Evolutionary conservation across 2,329 filamentous ascomycete species (phyloP).

Genomic region (Exophiala mesophila): DNA sequence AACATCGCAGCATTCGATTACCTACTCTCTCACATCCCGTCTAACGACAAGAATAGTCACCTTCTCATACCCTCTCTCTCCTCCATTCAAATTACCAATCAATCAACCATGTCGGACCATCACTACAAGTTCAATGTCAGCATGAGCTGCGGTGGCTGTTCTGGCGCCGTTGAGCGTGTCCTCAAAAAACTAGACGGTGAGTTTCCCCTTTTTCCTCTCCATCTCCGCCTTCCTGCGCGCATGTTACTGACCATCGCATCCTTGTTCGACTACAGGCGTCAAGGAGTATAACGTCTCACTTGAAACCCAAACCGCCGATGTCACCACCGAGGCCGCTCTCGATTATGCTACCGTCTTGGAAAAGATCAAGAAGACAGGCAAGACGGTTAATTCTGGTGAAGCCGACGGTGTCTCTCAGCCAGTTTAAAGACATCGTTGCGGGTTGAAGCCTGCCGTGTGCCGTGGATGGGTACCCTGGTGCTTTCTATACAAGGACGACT

Average conservation of each 20-base stretch:
- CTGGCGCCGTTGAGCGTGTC: conserved; percentile 84
- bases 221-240: conserved; percentile 3
- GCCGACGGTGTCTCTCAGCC: conserved; percentile 38
- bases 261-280: conserved; percentile 58
- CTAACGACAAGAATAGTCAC: too few species aligned
- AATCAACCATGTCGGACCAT: conserved; percentile 65
- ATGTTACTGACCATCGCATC: conserved; percentile 17
- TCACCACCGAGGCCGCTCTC: conserved; percentile 65
- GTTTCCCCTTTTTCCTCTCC: conserved; percentile 26
- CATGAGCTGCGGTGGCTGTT: conserved; percentile 97
- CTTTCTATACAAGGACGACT: too few species aligned
- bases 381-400: conserved; percentile 69
- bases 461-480: too few species aligned
- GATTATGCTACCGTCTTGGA: conserved; percentile 75
- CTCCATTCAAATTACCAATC: not conserved
- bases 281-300: conserved; percentile 83
- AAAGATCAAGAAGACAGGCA: conserved; percentile 93
- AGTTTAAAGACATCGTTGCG: conserved; percentile 24
- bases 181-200: conserved; percentile 86
- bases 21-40: too few species aligned
- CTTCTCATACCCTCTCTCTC: too few species aligned
- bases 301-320: conserved; percentile 74
- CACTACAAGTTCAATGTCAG: conserved; percentile 91
- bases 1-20: too few species aligned
- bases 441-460: too few species aligned